These are phyloP conservation scores for Mycena alexandri DNA, from an alignment of 768 basidiomycete species.

Conservation along the genomic window DNA sequence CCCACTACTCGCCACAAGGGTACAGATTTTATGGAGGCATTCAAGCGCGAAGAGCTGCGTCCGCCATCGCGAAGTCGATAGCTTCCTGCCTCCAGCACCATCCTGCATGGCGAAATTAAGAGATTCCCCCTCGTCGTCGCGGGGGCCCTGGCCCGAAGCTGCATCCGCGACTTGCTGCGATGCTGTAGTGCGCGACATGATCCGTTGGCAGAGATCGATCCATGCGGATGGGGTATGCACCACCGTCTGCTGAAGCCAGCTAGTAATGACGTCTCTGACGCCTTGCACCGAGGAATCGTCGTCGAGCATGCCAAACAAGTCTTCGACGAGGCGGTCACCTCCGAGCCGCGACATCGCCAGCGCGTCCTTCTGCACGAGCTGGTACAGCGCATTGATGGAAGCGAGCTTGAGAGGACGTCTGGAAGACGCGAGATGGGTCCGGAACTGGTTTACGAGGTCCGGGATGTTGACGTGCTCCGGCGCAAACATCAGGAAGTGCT, in stretches of 20 bases:
- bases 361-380: conserved; percentile 96
- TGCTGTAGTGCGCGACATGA: conserved; percentile 94
- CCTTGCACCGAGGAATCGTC: conserved; percentile 95
- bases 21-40: conserved; percentile 92
- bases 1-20: conserved; percentile 77
- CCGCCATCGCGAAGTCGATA: conserved; percentile 88
- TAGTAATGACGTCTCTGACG: conserved; percentile 91
- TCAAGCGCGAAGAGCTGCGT: conserved; percentile 95
- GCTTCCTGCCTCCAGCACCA: conserved; percentile 52
- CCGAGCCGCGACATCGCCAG: conserved; percentile 92
- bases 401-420: conserved; percentile 91
- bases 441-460: conserved; percentile 82
- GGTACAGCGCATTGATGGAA: conserved; percentile 95
- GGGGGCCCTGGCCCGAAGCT: conserved; percentile 62
- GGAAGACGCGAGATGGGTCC: conserved; percentile 82
- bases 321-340: conserved; percentile 93
- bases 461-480: conserved; percentile 87
- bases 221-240: conserved; percentile 94
- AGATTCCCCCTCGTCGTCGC: conserved; percentile 96
- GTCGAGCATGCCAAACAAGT: conserved; percentile 94
- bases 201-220: conserved; percentile 97
- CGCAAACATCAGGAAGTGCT: conserved; percentile 97
- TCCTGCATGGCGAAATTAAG: conserved; percentile 74
- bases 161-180: conserved; percentile 81
- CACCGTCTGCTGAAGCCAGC: conserved; percentile 96